These are phyloP conservation scores for Epichloe typhina DNA, from an alignment of 2,329 filamentous ascomycete genomes.

Conservation along the genomic window DNA sequence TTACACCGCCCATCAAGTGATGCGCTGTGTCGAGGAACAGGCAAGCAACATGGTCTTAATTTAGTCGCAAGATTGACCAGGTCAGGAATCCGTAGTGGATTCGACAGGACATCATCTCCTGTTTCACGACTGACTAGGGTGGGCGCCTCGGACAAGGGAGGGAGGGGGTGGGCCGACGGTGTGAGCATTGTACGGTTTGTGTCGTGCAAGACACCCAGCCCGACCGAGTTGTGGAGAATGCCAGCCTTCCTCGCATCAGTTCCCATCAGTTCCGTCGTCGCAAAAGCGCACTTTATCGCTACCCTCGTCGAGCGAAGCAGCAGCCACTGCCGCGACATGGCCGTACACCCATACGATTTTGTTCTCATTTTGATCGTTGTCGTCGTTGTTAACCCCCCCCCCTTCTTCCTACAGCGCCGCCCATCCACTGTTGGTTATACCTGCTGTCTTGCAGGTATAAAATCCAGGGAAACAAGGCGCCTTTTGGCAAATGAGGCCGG, in stretches of 20 bases:
- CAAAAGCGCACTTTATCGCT: not conserved
- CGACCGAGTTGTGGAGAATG: not conserved
- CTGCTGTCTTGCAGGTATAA: not conserved
- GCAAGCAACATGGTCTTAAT: not conserved
- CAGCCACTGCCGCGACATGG: not conserved
- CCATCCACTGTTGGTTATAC: not conserved
- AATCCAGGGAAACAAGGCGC: not conserved
- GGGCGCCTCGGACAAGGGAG: conserved; percentile 5
- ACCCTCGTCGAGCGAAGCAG: not conserved
- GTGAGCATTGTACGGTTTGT: not conserved
- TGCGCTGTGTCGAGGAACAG: not conserved
- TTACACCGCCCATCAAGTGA: conserved; percentile 2
- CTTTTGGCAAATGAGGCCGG: not conserved
- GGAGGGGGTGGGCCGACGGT: conserved; percentile 5
- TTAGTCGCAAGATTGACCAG: conserved; percentile 11
- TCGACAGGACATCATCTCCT: conserved; percentile 9
- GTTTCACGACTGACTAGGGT: conserved; percentile 12
- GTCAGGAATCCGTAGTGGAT: conserved; percentile 9
- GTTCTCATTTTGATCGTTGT: not conserved
- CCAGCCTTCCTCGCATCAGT: not conserved
- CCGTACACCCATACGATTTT: not conserved
- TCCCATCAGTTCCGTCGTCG: not conserved
- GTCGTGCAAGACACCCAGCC: conserved; percentile 1
- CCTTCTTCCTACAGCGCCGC: not conserved
- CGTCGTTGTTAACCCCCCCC: not conserved